phyloP scores from a whole-genome alignment of 495 filamentous ascomycete species.

The Trichoderma gamsii region DNA sequence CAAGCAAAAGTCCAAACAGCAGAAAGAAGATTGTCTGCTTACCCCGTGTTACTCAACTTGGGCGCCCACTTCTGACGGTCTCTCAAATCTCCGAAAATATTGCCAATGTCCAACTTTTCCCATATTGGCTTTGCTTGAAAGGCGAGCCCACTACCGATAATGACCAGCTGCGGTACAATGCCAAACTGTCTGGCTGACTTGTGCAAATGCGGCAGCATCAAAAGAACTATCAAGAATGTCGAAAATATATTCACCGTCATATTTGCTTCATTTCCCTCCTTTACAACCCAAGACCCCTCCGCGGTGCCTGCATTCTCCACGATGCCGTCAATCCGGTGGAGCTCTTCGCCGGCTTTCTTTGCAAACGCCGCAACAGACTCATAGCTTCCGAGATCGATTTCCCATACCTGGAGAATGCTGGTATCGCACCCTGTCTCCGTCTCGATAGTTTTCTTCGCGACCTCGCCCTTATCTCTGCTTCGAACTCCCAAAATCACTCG shows the following conservation, averaged over 20 bases:
- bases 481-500: conserved; percentile 46
- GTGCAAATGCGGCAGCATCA: conserved; percentile 38
- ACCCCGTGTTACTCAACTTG: not conserved
- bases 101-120: not conserved
- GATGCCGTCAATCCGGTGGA: conserved; percentile 37
- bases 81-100: not conserved
- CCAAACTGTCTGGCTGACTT: conserved; percentile 24
- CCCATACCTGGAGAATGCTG: conserved; percentile 47
- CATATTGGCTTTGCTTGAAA: conserved; percentile 8
- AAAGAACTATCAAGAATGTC: conserved; percentile 39
- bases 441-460: conserved; percentile 39
- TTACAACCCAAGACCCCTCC: conserved; percentile 18
- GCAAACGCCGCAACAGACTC: conserved; percentile 26
- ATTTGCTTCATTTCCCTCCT: conserved; percentile 35
- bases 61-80: conserved; percentile 1
- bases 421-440: conserved; percentile 31
- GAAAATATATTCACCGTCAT: conserved; percentile 52
- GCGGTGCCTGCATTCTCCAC: conserved; percentile 42
- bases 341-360: conserved; percentile 20
- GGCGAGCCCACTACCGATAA: conserved; percentile 24
- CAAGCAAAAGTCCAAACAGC: not conserved
- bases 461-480: conserved; percentile 32
- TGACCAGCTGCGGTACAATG: conserved; percentile 25
- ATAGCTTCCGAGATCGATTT: conserved; percentile 40
- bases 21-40: not conserved